Evolutionary conservation across 768 basidiomycete genomes (phyloP).

Genomic region (Rhodotorula babjevae): DNA sequence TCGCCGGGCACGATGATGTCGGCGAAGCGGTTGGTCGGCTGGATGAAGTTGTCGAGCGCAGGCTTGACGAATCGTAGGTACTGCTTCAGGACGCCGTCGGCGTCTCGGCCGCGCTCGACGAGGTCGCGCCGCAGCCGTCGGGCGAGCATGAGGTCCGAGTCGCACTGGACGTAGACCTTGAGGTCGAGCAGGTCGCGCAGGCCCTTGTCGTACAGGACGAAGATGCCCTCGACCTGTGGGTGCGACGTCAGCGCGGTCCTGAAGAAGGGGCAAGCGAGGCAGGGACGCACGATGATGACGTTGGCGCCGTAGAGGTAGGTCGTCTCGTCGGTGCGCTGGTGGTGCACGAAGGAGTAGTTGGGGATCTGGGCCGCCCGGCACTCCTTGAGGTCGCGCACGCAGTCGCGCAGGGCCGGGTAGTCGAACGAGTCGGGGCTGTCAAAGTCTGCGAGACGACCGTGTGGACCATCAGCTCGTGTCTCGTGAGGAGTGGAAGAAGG

Average conservation of each 20-base stretch:
- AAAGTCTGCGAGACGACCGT: no score
- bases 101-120: slow-evolving; percentile 75
- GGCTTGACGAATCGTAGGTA: slow-evolving; percentile 94
- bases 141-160: slow-evolving; percentile 95
- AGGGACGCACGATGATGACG: slow-evolving; percentile 51
- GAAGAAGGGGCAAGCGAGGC: no score
- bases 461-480: no score
- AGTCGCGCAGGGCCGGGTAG: slow-evolving; percentile 82
- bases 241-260: no score
- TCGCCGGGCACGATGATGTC: slow-evolving; percentile 96
- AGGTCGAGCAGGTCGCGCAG: slow-evolving; percentile 82
- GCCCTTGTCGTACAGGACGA: slow-evolving; percentile 74
- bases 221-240: slow-evolving; percentile 92
- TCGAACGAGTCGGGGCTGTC: slow-evolving; percentile 93
- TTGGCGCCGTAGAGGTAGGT: slow-evolving; percentile 40
- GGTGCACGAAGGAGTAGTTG: slow-evolving; percentile 85
- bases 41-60: slow-evolving; percentile 79
- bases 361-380: slow-evolving; percentile 80
- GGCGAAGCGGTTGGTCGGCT: slow-evolving; percentile 73
- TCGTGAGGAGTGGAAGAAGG: no score
- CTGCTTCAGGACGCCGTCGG: slow-evolving; percentile 63
- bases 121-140: slow-evolving; percentile 83
- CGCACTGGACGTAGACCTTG: slow-evolving; percentile 82
- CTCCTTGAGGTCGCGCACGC: slow-evolving; percentile 75
- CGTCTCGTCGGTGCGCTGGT: slow-evolving; percentile 70